These are phyloP conservation scores for Torulaspora quercuum DNA, from an alignment of 805 yeast genomes.

Conservation along the genomic window DNA sequence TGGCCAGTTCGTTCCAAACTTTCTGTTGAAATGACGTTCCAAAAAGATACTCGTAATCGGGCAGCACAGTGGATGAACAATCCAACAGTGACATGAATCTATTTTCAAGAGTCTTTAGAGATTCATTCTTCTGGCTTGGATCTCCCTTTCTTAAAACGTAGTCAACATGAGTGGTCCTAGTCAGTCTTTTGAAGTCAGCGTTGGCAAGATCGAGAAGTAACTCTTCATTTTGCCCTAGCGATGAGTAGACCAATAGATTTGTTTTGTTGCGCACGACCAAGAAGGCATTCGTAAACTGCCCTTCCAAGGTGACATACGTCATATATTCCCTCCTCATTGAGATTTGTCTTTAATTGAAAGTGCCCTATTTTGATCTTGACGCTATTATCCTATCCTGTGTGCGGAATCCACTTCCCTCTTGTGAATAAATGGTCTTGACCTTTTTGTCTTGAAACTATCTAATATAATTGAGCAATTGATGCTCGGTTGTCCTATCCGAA, in stretches of 20 bases:
- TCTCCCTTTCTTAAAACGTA: constrained; percentile 5
- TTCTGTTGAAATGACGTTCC: constrained; percentile 41
- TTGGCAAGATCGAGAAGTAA: constrained; percentile 13
- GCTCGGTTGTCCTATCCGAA: no score
- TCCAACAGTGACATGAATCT: constrained; percentile 6
- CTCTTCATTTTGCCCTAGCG: constrained; percentile 20
- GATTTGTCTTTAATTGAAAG: background rate
- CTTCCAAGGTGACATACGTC: constrained; percentile 18
- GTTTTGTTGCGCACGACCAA: constrained; percentile 16
- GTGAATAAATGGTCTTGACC: no score
- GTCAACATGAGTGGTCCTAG: constrained; percentile 20
- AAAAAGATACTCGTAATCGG: constrained; percentile 32
- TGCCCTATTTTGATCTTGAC: no score
- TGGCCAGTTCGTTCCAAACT: constrained; percentile 39
- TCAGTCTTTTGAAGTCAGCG: constrained; percentile 13
- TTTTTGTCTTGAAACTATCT: no score
- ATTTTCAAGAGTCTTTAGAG: constrained; percentile 3
- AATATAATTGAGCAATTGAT: no score
- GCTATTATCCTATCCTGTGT: no score
- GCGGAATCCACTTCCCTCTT: no score
- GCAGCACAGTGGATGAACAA: constrained; percentile 3
- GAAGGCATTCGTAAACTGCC: constrained; percentile 15
- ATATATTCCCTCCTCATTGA: constrained; percentile 9
- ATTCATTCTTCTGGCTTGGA: background rate
- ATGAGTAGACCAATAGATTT: constrained; percentile 19